These are phyloP conservation scores for Aspergillus sp. DNA, from an alignment of 2,329 filamentous ascomycete species.

Conservation along the genomic window DNA sequence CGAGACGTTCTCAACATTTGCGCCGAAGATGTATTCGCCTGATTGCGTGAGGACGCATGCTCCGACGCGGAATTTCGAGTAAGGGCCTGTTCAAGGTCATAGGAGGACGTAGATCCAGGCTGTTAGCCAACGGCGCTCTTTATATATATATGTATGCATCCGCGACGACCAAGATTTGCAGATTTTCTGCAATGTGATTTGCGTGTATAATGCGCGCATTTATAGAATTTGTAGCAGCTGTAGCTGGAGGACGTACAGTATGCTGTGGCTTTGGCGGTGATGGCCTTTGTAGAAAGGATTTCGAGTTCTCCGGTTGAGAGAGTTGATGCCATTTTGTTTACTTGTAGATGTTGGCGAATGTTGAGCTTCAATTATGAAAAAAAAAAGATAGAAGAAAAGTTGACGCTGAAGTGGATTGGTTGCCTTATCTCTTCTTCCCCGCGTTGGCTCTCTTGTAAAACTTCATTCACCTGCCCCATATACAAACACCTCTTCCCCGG, in stretches of 20 bases:
- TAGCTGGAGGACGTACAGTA: constrained; percentile 56
- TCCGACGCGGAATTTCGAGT: constrained; percentile 87
- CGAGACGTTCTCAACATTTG: constrained; percentile 86
- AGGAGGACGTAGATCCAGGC: neutral
- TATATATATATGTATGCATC: too few species aligned
- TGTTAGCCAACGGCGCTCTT: too few species aligned
- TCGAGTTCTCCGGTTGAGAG: constrained; percentile 58
- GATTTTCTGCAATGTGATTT: too few species aligned
- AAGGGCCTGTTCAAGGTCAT: constrained; percentile 51
- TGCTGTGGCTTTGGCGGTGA: constrained; percentile 65
- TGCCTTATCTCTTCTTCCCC: constrained; percentile 3
- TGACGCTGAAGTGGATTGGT: neutral
- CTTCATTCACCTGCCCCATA: too few species aligned
- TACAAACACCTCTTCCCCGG: too few species aligned
- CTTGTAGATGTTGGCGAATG: neutral
- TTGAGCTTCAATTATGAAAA: neutral
- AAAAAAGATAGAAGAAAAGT: neutral
- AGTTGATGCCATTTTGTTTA: constrained; percentile 15
- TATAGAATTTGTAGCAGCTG: neutral
- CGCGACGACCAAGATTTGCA: too few species aligned
- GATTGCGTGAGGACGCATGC: constrained; percentile 61
- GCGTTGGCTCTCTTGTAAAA: neutral
- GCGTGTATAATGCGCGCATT: too few species aligned
- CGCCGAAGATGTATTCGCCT: constrained; percentile 58
- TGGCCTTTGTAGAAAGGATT: constrained; percentile 53